Percentiles rank a stretch among this genome's conserved stretches.
phyloP scores from a whole-genome alignment of 805 yeast species.

The Wickerhamomyces bisporus region DNA sequence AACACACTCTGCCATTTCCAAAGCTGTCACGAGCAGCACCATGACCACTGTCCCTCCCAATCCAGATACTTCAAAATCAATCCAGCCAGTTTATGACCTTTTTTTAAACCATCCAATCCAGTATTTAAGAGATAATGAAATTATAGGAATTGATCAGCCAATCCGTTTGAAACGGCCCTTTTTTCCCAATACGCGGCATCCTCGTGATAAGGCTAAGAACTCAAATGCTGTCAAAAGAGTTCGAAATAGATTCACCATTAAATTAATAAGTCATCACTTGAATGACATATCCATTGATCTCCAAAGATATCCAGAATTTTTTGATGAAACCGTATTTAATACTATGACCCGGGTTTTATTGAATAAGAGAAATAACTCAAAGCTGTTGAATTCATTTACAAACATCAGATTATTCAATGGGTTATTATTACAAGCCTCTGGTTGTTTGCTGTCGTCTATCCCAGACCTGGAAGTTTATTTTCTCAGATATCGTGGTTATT shows the following conservation, averaged over 20 bases:
- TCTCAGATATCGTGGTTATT: conserved; percentile 12
- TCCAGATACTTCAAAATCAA: too few relatives aligned
- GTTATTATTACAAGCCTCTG: conserved; percentile 11
- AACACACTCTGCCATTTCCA: too few relatives aligned
- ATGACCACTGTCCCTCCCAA: too few relatives aligned
- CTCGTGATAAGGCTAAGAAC: too few relatives aligned
- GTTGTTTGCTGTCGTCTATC: conserved; percentile 5
- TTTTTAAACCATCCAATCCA: not conserved
- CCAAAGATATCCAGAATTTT: not conserved
- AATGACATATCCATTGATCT: not conserved
- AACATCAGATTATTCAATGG: conserved; percentile 8
- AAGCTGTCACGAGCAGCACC: too few relatives aligned
- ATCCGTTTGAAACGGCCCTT: not conserved
- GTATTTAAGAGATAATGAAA: not conserved
- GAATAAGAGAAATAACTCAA: too few relatives aligned
- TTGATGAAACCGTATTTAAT: conserved; percentile 2
- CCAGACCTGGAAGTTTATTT: conserved; percentile 8
- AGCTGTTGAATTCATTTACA: too few relatives aligned
- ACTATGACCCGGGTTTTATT: not conserved
- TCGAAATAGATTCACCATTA: not conserved
- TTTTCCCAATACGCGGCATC: too few relatives aligned
- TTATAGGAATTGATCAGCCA: not conserved
- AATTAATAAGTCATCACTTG: not conserved
- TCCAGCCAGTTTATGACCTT: too few relatives aligned
- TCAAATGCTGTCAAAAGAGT: too few relatives aligned